A percentile compares a stretch with the other conserved stretches of the same genome.
Evolutionary conservation across 805 yeast species (phyloP).

Genomic region (Metschnikowia drakensbergensis): DNA sequence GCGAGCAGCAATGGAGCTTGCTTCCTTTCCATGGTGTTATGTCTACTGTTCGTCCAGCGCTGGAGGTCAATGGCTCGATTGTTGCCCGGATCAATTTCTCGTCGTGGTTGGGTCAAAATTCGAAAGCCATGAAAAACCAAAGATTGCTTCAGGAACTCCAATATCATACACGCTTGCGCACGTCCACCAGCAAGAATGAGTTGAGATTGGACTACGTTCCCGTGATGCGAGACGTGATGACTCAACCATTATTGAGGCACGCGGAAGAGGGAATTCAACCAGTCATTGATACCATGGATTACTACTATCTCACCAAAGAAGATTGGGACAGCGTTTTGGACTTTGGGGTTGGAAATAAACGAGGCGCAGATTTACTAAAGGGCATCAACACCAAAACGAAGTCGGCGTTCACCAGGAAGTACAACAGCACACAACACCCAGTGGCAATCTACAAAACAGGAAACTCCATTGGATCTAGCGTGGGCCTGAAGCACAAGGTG

Average conservation of each 20-base stretch:
- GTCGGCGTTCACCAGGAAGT: constrained; percentile 80
- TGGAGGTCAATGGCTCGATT: constrained; percentile 67
- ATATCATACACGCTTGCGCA: constrained; percentile 76
- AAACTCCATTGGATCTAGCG: constrained; percentile 40
- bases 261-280: constrained; percentile 64
- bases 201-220: constrained; percentile 77
- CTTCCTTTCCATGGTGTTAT: constrained; percentile 86
- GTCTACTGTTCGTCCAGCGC: constrained; percentile 80
- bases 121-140: constrained; percentile 72
- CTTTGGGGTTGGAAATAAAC: constrained; percentile 62
- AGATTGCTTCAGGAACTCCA: constrained; percentile 83
- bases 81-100: constrained; percentile 74
- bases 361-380: constrained; percentile 46
- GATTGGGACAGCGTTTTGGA: constrained; percentile 91
- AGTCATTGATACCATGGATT: constrained; percentile 73
- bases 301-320: constrained; percentile 79
- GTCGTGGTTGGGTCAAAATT: constrained; percentile 85
- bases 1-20: constrained; percentile 92
- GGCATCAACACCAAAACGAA: constrained; percentile 74
- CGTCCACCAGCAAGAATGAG: constrained; percentile 71
- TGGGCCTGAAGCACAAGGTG: constrained; percentile 40
- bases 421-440: constrained; percentile 77
- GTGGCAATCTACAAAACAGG: constrained; percentile 78
- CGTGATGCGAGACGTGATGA: constrained; percentile 50
- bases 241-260: constrained; percentile 51